phyloP scores from a whole-genome alignment of 1,284 basidiomycete species.

The Puccinia triticina region DNA sequence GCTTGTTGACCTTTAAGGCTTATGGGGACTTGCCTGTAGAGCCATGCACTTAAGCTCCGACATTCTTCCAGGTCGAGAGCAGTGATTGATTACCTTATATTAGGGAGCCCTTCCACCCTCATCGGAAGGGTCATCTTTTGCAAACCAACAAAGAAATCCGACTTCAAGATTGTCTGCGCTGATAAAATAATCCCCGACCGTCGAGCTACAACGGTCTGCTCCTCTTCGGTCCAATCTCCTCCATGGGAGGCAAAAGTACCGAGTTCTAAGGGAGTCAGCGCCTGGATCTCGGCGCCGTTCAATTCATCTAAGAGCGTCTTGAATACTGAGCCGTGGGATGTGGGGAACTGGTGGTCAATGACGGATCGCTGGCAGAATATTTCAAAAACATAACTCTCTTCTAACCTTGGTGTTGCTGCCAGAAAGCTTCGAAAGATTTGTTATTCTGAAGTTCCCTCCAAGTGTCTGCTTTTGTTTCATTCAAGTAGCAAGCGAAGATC shows the following conservation, averaged over 20 bases:
- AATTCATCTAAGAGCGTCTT: slow-evolving; percentile 94
- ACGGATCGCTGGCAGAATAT: not conserved
- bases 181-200: slow-evolving; percentile 85
- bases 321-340: slow-evolving; percentile 69
- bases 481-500: slow-evolving; percentile 90
- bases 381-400: not conserved
- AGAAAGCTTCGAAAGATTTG: slow-evolving; percentile 51
- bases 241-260: slow-evolving; percentile 65
- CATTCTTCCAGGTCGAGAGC: not conserved
- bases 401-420: slow-evolving; percentile 51
- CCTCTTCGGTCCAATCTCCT: slow-evolving; percentile 51
- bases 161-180: slow-evolving; percentile 92
- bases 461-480: slow-evolving; percentile 75
- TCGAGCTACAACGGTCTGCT: slow-evolving; percentile 69
- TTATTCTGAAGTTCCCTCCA: slow-evolving; percentile 45
- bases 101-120: slow-evolving; percentile 51
- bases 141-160: slow-evolving; percentile 62
- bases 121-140: slow-evolving; percentile 84
- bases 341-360: not conserved
- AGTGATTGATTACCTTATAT: slow-evolving; percentile 38
- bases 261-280: slow-evolving; percentile 81
- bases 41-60: not conserved
- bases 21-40: slow-evolving; percentile 48
- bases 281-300: slow-evolving; percentile 73
- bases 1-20: slow-evolving; percentile 18